phyloP scores from a whole-genome alignment of 352 stramenopile genomes.

The Pythium myriotylum region DNA sequence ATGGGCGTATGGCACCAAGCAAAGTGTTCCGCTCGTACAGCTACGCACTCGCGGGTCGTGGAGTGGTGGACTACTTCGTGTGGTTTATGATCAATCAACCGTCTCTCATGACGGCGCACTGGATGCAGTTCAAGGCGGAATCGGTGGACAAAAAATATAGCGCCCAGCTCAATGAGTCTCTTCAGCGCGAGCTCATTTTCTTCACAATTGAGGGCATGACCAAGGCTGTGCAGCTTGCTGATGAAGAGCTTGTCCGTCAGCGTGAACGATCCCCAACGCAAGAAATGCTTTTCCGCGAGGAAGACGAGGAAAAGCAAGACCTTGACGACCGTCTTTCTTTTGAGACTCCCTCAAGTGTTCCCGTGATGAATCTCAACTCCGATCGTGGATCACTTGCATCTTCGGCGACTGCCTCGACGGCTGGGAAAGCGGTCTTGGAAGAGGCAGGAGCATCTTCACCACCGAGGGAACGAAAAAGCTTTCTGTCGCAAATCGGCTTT shows the following conservation, averaged over 20 bases:
- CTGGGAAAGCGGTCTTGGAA: too few species aligned
- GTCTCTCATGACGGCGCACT: conserved; percentile 52
- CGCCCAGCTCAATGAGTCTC: conserved; percentile 85
- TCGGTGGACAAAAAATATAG: conserved; percentile 83
- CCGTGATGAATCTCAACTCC: conserved; percentile 21
- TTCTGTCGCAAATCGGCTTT: conserved; percentile 31
- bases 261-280: conserved; percentile 54
- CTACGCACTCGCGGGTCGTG: conserved; percentile 68
- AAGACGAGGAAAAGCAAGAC: conserved; percentile 17
- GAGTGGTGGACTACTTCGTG: conserved; percentile 78
- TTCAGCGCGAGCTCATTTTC: conserved; percentile 88
- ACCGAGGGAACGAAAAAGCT: conserved; percentile 11
- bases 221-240: conserved; percentile 64
- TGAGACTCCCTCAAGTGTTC: conserved; percentile 11
- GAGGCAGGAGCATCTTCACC: background rate
- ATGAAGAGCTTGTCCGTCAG: conserved; percentile 57
- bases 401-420: background rate
- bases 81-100: conserved; percentile 88
- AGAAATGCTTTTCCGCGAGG: conserved; percentile 35
- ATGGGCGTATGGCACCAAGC: conserved; percentile 45
- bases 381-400: conserved; percentile 6
- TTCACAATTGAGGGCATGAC: conserved; percentile 91
- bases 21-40: conserved; percentile 68
- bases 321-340: conserved; percentile 10
- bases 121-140: conserved; percentile 77